Percentiles rank a stretch among this genome's conserved stretches.
phyloP scores from a whole-genome alignment of 805 yeast species.

The Cyberlindnera maclurae region DNA sequence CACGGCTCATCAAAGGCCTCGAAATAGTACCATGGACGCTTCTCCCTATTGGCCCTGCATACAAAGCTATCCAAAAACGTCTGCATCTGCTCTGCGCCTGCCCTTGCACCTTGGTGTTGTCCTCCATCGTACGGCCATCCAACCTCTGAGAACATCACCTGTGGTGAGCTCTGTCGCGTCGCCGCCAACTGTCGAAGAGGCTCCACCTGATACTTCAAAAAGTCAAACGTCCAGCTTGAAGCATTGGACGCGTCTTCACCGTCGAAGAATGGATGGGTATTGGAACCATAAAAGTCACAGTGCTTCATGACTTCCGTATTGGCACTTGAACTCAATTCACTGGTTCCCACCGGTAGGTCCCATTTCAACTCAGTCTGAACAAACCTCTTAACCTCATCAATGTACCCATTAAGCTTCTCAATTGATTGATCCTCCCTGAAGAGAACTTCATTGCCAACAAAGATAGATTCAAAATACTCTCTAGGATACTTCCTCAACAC shows the following conservation, averaged over 20 bases:
- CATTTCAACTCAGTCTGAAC: conserved; percentile 28
- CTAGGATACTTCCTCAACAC: conserved; percentile 38
- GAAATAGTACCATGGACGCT: conserved; percentile 49
- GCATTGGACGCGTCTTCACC: conserved; percentile 45
- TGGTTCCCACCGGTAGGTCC: conserved; percentile 51
- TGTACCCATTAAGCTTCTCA: conserved; percentile 32
- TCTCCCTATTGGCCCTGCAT: conserved; percentile 33
- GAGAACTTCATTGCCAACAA: conserved; percentile 58
- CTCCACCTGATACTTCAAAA: conserved; percentile 34
- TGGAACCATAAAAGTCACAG: conserved; percentile 56
- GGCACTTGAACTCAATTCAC: conserved; percentile 48
- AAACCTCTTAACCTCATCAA: conserved; percentile 34
- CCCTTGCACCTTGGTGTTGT: conserved; percentile 34
- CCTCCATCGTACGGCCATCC: conserved; percentile 76
- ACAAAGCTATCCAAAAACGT: conserved; percentile 44
- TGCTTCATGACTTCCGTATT: conserved; percentile 30
- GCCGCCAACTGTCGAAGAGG: conserved; percentile 28
- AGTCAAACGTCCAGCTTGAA: conserved; percentile 46
- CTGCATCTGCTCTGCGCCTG: conserved; percentile 39
- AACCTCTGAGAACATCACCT: conserved; percentile 48
- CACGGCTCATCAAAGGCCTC: conserved; percentile 74
- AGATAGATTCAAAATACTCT: conserved; percentile 40
- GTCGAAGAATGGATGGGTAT: conserved; percentile 62
- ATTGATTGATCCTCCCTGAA: conserved; percentile 42
- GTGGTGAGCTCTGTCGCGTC: conserved; percentile 16